A percentile compares a stretch with the other conserved stretches of the same genome.
Conservation (phyloP, 2,329 filamentous ascomycete genomes). For the Epichloe sp. region DNA sequence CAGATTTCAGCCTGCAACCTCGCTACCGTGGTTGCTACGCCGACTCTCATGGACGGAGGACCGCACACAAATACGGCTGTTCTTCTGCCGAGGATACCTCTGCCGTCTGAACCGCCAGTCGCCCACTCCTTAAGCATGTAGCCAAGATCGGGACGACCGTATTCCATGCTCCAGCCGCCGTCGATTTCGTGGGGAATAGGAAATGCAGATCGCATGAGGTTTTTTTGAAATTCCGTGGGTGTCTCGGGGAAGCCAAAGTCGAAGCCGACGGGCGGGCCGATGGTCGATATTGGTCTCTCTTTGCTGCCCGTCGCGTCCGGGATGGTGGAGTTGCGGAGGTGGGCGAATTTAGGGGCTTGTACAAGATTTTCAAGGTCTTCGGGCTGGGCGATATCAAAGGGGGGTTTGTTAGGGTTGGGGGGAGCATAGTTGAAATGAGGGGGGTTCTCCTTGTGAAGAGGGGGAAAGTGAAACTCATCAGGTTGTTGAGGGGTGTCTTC, state of each 20-base stretch:
- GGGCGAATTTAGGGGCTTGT: conserved; percentile 41
- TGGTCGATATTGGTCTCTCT: conserved; percentile 39
- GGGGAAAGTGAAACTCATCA: conserved; percentile 45
- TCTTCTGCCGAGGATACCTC: conserved; percentile 60
- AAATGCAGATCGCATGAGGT: conserved; percentile 81
- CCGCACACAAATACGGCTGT: conserved; percentile 92
- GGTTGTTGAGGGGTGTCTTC: conserved; percentile 11
- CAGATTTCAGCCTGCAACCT: conserved; percentile 71
- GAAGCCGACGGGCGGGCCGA: conserved; percentile 50
- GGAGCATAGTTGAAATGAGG: conserved; percentile 50
- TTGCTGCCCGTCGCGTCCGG: conserved; percentile 12
- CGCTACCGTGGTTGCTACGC: conserved; percentile 77
- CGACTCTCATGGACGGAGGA: conserved; percentile 72
- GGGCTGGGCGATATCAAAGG: conserved; percentile 12
- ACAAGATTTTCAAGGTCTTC: conserved; percentile 17
- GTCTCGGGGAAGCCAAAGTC: conserved; percentile 75
- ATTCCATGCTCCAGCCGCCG: conserved; percentile 84
- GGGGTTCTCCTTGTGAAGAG: conserved; percentile 35
- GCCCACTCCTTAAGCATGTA: conserved; percentile 78
- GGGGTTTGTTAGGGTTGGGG: conserved; percentile 10
- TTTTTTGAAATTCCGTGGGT: conserved; percentile 80
- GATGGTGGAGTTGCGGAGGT: conserved; percentile 37
- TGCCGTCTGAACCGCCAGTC: conserved; percentile 50
- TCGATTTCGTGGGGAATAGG: conserved; percentile 53
- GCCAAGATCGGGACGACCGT: conserved; percentile 76